These are phyloP conservation scores for Lichina pygmaea DNA, from an alignment of 495 filamentous ascomycete species.

Conservation along the genomic window DNA sequence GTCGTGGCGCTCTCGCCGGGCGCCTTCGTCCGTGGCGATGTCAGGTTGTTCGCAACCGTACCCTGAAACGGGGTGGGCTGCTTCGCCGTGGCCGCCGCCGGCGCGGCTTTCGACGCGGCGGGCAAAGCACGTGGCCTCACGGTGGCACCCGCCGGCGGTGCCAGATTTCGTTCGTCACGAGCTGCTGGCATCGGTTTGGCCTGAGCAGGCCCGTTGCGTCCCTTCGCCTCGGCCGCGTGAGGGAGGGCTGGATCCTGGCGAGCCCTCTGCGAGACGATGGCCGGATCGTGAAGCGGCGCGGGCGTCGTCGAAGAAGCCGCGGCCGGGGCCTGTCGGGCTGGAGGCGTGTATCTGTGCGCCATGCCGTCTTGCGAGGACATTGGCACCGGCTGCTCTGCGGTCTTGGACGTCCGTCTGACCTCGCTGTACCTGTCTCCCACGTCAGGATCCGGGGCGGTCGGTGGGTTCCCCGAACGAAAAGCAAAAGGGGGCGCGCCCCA, in stretches of 20 bases:
- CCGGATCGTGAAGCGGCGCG: no score
- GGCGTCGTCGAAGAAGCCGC: no score
- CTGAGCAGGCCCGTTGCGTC: no score
- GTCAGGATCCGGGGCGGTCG: conserved; percentile 10
- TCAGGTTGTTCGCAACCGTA: conserved; percentile 10
- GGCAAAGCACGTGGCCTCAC: neutral
- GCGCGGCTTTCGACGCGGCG: neutral
- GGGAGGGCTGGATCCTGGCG: no score
- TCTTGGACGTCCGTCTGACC: conserved; percentile 31
- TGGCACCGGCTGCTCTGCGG: neutral
- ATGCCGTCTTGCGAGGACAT: no score
- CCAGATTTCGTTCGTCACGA: no score
- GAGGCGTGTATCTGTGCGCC: no score
- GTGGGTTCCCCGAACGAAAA: neutral
- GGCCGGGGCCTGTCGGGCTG: no score
- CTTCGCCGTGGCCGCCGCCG: conserved; percentile 7
- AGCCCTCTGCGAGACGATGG: no score
- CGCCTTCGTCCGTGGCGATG: conserved; percentile 15
- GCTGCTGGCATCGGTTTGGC: no score
- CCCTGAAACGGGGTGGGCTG: conserved; percentile 12
- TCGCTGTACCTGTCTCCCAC: conserved; percentile 48
- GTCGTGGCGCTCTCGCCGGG: conserved; percentile 30
- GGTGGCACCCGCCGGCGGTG: neutral
- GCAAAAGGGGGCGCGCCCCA: neutral
- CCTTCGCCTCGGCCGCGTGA: no score